Percentiles rank a stretch among this genome's conserved stretches.
These are phyloP conservation scores for Phlyctochytrium planicorne DNA, from an alignment of 192 early-diverging fungal genomes.

Conservation along the genomic window DNA sequence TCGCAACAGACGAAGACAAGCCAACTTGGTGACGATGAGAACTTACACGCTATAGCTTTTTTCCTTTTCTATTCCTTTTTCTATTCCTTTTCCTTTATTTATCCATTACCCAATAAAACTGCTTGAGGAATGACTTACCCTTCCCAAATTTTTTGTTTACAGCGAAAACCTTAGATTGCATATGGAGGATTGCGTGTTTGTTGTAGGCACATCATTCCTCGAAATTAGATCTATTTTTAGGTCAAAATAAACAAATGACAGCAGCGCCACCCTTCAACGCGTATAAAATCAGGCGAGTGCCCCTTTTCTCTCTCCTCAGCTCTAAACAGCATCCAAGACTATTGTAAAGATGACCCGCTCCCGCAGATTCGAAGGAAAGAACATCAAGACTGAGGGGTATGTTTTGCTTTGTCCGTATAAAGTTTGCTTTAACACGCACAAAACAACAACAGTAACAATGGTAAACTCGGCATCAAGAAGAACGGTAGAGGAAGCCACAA, in stretches of 20 bases:
- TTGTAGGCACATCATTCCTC: too few relatives aligned
- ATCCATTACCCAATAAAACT: too few relatives aligned
- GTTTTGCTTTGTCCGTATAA: not conserved
- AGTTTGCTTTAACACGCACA: not conserved
- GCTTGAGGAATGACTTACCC: too few relatives aligned
- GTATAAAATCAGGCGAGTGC: too few relatives aligned
- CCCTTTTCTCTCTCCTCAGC: too few relatives aligned
- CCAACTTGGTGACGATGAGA: not conserved
- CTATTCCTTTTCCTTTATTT: not conserved
- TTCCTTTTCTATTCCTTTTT: not conserved
- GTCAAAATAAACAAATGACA: too few relatives aligned
- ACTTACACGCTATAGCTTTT: not conserved
- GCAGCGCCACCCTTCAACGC: too few relatives aligned
- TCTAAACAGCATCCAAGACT: too few relatives aligned
- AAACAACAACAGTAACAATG: not conserved
- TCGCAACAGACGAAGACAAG: not conserved
- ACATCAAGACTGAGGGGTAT: not conserved
- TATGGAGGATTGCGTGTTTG: too few relatives aligned
- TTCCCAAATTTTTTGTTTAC: too few relatives aligned
- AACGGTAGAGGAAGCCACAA: not conserved
- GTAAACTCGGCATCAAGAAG: not conserved
- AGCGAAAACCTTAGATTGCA: too few relatives aligned
- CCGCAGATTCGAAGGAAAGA: not conserved
- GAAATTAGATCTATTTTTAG: too few relatives aligned
- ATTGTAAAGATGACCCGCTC: constrained; percentile 4